Evolutionary conservation across 2,329 filamentous ascomycete species (phyloP), one percentile per base, ranked within the genome.

Genomic region (Rhynchosporium agropyri): DNA sequence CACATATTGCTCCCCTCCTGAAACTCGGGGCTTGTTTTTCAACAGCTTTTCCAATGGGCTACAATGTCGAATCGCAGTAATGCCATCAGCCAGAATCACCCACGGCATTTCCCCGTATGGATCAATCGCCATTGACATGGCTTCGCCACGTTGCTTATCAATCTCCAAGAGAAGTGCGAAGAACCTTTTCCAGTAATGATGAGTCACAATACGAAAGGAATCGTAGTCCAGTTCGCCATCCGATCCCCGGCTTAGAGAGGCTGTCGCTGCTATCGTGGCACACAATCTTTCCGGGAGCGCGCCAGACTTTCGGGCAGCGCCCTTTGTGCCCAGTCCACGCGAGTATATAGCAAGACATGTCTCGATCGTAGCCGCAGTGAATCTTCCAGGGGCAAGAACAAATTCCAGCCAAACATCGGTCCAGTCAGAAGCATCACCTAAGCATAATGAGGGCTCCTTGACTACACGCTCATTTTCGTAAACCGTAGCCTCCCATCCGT

Each of bases 181-280:
- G 76, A 96, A 96, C 57, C 90, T 86, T 66, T 90, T 87, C 95
- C 95, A 99, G 74, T 97, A 92, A 10, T 84, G 83, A 72, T 95
- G 89, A 59, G 89, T 87, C 38, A 91, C 87, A 40, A 81, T 79
- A 62, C 89, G 84, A 74, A 93, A 95, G 62, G 88, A 83, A 29
- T 89, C 86, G 69, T 91, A 91, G 71, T 96, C 89, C 76, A 91
- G 85, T 33, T 83, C 83, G 13, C 86, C 86, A 13, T 85, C 82
- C 9, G 85, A 78, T 36, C 79, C 80, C 60, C 85, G 86, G 50
- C 84, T 83, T 42, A 93, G 78, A 0, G 84, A 81, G 13, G 90
- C 86, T 10, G 89, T 89, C 6, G 86, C 84, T 15, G 87, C 85
- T 42, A 97, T 81, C 0, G 89, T 85, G 4, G 85, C 82, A 73